Evolutionary conservation across 176 grass and related monocot genomes (phyloP), one percentile per base, ranked within the genome.

Genomic region (Otatea glauca): DNA sequence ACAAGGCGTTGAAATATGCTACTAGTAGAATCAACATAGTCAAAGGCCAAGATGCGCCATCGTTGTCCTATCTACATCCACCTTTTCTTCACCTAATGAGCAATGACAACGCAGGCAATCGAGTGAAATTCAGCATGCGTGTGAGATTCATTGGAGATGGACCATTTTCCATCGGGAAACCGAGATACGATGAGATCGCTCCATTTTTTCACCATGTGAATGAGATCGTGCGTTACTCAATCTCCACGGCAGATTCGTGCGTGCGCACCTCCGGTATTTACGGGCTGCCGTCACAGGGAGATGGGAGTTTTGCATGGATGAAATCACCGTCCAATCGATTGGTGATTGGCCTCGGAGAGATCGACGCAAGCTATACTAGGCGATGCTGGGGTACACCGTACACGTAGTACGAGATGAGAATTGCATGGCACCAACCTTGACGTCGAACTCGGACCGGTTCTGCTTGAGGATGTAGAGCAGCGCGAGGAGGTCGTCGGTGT

Each of bases 381-480:
- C 58, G 70, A 47, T 43, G 29, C n/a, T 5, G 56, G 6, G 50
- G 6, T 8, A 74, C 55, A 50, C 32, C 16, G 6, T 8, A 74
- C 55, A 50, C 32, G 79, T 71, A 51, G 70, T 18, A 16, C 70
- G 10, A 16, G 38, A 34, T 4, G 15, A 34, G 44, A 62, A 58
- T 32, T 29, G 17, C 60, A 24, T 48, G 68, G 60, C 51, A 77
- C 77, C 58, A 42, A 94, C 94, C 92, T 94, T 85, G 88, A 94
- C 72, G 62, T 88, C 92, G 45, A 94, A 86, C 88, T 92, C 88
- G 11, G 90, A 90, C 17, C 63, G 85, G 60, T 93, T 90, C 41
- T 98, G 96, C 79, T 95, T 98, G n/a, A 98, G 84, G 67, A 98
- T 8, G 86, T 98, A 98, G 11, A 95, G 70, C 61, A 98, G 83